Conservation (phyloP, 495 filamentous ascomycete species). For the Penicillium salamii region DNA sequence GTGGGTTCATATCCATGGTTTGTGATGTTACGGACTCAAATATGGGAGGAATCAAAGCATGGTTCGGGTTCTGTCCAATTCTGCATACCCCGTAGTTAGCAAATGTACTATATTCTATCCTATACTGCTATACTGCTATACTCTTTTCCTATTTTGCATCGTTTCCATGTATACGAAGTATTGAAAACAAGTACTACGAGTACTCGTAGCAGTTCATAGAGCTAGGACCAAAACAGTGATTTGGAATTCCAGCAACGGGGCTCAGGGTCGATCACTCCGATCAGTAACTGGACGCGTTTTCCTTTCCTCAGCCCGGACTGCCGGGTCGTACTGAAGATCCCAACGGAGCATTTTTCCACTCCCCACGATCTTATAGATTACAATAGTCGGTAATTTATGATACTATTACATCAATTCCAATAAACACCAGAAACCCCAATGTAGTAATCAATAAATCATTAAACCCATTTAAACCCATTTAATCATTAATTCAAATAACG, state of each 20-base stretch:
- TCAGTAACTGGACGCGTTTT: conserved; percentile 15
- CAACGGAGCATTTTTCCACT: conserved; percentile 20
- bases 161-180: no score
- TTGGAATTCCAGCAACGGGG: conserved; percentile 35
- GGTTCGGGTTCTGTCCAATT: background rate
- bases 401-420: conserved; percentile 3
- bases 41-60: background rate
- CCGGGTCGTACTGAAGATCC: conserved; percentile 30
- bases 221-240: conserved; percentile 17
- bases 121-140: no score
- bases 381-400: conserved; percentile 12
- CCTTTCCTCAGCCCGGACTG: conserved; percentile 28
- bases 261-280: conserved; percentile 33
- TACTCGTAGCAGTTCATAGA: no score
- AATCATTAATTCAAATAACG: background rate
- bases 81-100: no score
- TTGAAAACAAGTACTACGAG: no score
- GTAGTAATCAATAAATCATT: no score
- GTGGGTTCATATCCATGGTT: conserved; percentile 1
- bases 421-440: no score
- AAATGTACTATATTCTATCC: no score
- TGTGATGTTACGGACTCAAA: background rate
- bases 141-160: no score
- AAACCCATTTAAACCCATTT: background rate
- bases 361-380: conserved; percentile 10